Percentiles rank a stretch among this genome's conserved stretches.
phyloP scores from a whole-genome alignment of 768 basidiomycete genomes.

The Solioccasus polychromus region DNA sequence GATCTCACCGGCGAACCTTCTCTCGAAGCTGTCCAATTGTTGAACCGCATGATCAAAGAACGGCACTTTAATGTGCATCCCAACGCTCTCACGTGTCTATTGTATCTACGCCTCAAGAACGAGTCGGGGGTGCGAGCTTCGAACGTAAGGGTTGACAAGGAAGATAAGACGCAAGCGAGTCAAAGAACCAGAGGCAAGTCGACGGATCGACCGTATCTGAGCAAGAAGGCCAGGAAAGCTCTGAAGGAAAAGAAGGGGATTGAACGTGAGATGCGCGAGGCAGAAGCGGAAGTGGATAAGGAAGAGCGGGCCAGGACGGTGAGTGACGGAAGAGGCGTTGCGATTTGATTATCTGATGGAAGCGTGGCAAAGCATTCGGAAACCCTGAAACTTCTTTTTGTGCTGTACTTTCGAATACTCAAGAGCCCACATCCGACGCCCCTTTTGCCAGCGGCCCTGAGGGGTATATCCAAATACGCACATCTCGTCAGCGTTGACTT shows the following conservation, averaged over 20 bases:
- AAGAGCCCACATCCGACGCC: slow-evolving; percentile 79
- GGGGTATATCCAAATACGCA: slow-evolving; percentile 90
- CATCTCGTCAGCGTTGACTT: slow-evolving; percentile 98
- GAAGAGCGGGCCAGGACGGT: slow-evolving; percentile 85
- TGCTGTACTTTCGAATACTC: slow-evolving; percentile 93
- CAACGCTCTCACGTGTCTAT: slow-evolving; percentile 79
- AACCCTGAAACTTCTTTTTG: slow-evolving; percentile 95
- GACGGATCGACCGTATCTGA: slow-evolving; percentile 68
- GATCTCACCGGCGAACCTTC: slow-evolving; percentile 82
- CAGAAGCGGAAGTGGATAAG: slow-evolving; percentile 89
- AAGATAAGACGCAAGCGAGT: slow-evolving; percentile 38
- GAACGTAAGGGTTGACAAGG: slow-evolving; percentile 60
- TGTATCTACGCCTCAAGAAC: slow-evolving; percentile 81
- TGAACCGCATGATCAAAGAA: slow-evolving; percentile 97
- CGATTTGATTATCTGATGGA: slow-evolving; percentile 15
- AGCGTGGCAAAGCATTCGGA: slow-evolving; percentile 79
- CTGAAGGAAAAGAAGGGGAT: slow-evolving; percentile 89
- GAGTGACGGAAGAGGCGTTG: slow-evolving; percentile 33
- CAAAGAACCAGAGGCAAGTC: slow-evolving; percentile 54
- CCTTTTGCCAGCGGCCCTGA: slow-evolving; percentile 81
- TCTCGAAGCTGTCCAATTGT: slow-evolving; percentile 81
- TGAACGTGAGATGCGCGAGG: slow-evolving; percentile 88
- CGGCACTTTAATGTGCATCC: slow-evolving; percentile 87
- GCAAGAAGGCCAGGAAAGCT: slow-evolving; percentile 87
- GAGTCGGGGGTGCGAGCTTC: slow-evolving; percentile 83